Evolutionary conservation across 1,284 basidiomycete genomes (phyloP), one percentile per base, ranked within the genome.

Genomic region (Phellopilus nigrolimitatus): DNA sequence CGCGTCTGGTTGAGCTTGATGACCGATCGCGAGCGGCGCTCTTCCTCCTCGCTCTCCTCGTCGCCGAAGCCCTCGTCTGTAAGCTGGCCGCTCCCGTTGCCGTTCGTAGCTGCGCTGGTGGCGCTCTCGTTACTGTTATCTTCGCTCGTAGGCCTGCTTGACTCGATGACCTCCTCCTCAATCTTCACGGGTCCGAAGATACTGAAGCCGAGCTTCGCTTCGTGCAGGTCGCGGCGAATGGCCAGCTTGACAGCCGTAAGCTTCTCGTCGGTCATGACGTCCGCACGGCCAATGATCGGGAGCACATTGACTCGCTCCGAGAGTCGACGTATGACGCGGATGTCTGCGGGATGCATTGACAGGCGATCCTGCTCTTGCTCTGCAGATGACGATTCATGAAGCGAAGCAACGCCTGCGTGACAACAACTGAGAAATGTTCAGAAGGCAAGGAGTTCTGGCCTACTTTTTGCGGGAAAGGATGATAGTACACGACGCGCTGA

Each of bases 261-360:
- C 55, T 85, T 81, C 62, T 97, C 94, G 67, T 94, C 94, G 46
- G 92, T 93, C 61, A 97, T 77, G 50, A 28, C 84, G 64, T 91
- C 89, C 4, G 87, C 73, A 52, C 73, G 84, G 9, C 82, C 84
- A 56, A 91, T 76, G 45, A 91, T 76, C 37, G 89, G 88, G 28
- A 91, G 73, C 10, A 91, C 76, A 60, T 91, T 91, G 46, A 77
- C 76, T 51, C 86, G 80, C 21, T 74, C 71, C 15, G 84, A 74
- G 25, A 92, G 74, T 43, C 88, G 76, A 38, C 77, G 74, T 60
- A 92, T 84, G 58, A 88, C 83, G 47, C 80, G 78, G 57, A 91
- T 72, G 62, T 91, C 88, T n/a, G 78, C 74, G 39, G 82, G 84
- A 31, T 82, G 79, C 77, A 91, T 80, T 9, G 76, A 76, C 40